Percentiles rank a stretch among this genome's conserved stretches.
phyloP scores from a whole-genome alignment of 2,329 filamentous ascomycete species.

The Corinectria fuckeliana region DNA sequence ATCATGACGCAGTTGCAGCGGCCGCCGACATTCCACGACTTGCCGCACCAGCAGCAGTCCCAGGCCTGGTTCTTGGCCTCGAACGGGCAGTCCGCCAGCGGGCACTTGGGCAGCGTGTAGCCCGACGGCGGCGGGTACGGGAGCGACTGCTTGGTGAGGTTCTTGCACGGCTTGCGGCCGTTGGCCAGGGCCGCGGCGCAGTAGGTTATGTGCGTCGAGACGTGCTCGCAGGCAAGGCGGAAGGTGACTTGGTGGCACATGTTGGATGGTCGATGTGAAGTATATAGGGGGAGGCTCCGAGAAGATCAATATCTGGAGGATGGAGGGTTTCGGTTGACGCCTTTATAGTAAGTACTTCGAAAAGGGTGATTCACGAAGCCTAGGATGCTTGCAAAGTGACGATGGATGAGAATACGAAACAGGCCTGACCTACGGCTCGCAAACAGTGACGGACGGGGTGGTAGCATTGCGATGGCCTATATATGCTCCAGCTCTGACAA shows the following conservation, averaged over 20 bases:
- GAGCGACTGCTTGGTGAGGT: constrained; percentile 51
- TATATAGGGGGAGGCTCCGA: neutral
- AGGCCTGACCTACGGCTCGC: neutral
- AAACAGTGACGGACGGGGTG: neutral
- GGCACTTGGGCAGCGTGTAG: constrained; percentile 51
- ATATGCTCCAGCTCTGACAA: neutral
- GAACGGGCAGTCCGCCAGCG: constrained; percentile 56
- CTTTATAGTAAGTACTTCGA: neutral
- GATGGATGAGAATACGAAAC: neutral
- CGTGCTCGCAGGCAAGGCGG: constrained; percentile 59
- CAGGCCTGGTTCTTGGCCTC: constrained; percentile 56
- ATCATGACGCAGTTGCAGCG: constrained; percentile 61
- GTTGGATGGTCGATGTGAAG: neutral
- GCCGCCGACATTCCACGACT: constrained; percentile 57
- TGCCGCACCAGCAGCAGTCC: constrained; percentile 65
- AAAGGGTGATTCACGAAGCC: neutral
- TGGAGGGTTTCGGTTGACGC: too few species aligned
- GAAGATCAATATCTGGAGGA: neutral
- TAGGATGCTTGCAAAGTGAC: neutral
- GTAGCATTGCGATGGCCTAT: neutral
- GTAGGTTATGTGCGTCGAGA: constrained; percentile 52
- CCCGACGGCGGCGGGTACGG: constrained; percentile 56
- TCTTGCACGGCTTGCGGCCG: constrained; percentile 50
- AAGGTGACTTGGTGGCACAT: constrained; percentile 61
- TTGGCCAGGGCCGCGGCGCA: constrained; percentile 50